Percentiles rank a stretch among this genome's conserved stretches.
phyloP scores from a whole-genome alignment of 805 yeast genomes.

The Ogataea chonburiensis region DNA sequence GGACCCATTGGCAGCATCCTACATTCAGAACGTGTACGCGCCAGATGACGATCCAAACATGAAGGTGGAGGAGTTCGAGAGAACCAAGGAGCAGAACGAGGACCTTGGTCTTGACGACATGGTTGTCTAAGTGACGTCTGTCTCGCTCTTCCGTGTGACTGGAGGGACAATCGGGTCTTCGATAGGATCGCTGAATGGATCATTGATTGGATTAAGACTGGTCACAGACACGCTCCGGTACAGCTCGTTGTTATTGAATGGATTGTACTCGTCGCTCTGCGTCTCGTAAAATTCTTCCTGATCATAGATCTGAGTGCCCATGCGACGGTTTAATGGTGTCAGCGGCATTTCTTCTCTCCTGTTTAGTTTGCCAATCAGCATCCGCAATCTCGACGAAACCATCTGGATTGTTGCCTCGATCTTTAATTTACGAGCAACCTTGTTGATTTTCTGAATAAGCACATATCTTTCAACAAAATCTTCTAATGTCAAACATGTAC shows the following conservation, averaged over 20 bases:
- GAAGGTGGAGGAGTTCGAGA: slow-evolving; percentile 85
- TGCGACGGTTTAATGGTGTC: slow-evolving; percentile 4
- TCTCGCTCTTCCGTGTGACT: slow-evolving; percentile 1
- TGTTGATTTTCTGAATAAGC: slow-evolving; percentile 54
- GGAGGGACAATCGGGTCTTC: slow-evolving; percentile 5
- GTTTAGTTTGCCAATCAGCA: slow-evolving; percentile 27
- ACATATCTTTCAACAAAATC: slow-evolving; percentile 67
- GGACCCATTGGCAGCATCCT: slow-evolving; percentile 94
- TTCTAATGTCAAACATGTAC: slow-evolving; percentile 70
- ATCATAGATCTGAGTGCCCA: slow-evolving; percentile 8
- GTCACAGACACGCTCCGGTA: slow-evolving; percentile 28
- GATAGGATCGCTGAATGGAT: slow-evolving; percentile 9
- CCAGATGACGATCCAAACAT: slow-evolving; percentile 98
- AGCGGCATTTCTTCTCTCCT: slow-evolving; percentile 1
- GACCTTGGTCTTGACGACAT: slow-evolving; percentile 76
- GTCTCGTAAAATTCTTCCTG: slow-evolving; percentile 7
- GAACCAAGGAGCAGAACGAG: slow-evolving; percentile 88
- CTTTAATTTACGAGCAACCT: slow-evolving; percentile 40
- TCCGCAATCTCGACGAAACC: slow-evolving; percentile 48
- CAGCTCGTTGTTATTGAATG: slow-evolving; percentile 21
- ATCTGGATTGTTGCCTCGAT: slow-evolving; percentile 48
- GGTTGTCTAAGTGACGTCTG: slow-evolving; percentile 20
- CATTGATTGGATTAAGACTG: slow-evolving; percentile 31
- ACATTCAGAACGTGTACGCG: slow-evolving; percentile 97
- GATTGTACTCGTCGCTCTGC: slow-evolving; percentile 20